These are phyloP conservation scores for Solioccasus polychromus DNA, from an alignment of 768 basidiomycete genomes.

Conservation along the genomic window DNA sequence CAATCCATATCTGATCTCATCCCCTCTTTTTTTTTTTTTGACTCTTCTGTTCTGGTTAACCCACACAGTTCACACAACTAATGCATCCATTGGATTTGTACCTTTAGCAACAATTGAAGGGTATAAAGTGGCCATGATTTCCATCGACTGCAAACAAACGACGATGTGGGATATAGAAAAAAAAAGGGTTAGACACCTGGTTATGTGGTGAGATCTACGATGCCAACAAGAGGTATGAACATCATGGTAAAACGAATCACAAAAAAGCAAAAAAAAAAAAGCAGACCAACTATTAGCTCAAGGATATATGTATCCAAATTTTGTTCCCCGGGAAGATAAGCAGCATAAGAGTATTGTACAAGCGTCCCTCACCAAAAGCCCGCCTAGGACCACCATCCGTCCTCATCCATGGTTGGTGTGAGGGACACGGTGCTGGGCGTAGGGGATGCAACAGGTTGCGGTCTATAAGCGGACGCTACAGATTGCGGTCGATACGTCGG, in stretches of 20 bases:
- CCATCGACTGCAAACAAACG: conserved; percentile 14
- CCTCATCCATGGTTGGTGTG: conserved; percentile 63
- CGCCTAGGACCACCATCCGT: conserved; percentile 73
- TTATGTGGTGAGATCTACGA: neutral
- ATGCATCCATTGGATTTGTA: conserved; percentile 37
- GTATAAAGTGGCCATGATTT: conserved; percentile 30
- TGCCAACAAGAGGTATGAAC: conserved; percentile 16
- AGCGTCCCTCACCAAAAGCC: neutral
- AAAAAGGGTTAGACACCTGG: conserved; percentile 2
- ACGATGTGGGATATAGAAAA: conserved; percentile 6
- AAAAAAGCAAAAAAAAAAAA: neutral
- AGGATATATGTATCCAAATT: conserved; percentile 17
- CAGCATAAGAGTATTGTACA: conserved; percentile 9
- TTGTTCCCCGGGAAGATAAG: conserved; percentile 11
- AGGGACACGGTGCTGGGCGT: conserved; percentile 74
- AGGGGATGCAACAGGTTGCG: conserved; percentile 54
- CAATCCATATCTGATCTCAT: conserved; percentile 19
- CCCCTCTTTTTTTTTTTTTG: conserved; percentile 2
- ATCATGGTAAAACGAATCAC: neutral
- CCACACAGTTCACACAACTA: conserved; percentile 28
- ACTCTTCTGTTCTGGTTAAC: conserved; percentile 11
- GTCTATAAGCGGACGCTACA: conserved; percentile 47
- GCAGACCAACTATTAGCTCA: conserved; percentile 20
- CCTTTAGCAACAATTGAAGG: conserved; percentile 38
- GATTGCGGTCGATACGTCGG: conserved; percentile 34